Evolutionary conservation across 2,329 filamentous ascomycete genomes (phyloP).

Genomic region (Apiospora arundinis): DNA sequence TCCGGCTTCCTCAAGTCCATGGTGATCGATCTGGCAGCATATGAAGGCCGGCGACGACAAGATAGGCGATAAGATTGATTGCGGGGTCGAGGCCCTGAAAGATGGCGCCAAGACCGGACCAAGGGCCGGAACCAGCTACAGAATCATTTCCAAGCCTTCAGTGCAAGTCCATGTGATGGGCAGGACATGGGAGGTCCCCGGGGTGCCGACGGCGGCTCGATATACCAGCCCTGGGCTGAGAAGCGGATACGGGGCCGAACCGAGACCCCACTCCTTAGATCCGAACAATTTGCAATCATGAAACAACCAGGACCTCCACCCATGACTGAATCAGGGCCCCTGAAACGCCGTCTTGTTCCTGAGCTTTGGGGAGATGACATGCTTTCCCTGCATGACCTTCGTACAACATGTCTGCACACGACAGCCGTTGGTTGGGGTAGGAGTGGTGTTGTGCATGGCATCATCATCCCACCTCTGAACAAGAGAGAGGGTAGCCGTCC

Average conservation of each 20-base stretch:
- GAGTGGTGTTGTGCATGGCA: not conserved
- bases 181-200: constrained; percentile 4
- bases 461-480: not conserved
- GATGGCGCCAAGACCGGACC: not conserved
- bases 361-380: not conserved
- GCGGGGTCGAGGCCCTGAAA: not conserved
- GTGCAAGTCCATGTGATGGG: not conserved
- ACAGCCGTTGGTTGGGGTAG: not conserved
- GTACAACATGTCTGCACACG: not conserved
- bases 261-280: constrained; percentile 3
- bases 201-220: constrained; percentile 2
- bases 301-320: not conserved
- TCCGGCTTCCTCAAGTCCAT: not conserved
- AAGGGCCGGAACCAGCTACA: not conserved
- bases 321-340: not conserved
- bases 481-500: not conserved
- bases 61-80: not conserved
- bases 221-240: not conserved
- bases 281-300: constrained; percentile 17
- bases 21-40: not conserved
- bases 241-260: constrained; percentile 16
- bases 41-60: not conserved
- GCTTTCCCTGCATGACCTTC: constrained; percentile 10
- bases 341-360: constrained; percentile 6
- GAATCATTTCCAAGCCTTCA: not conserved